Evolutionary conservation across 2,329 filamentous ascomycete genomes (phyloP).

Genomic region (Curvularia hawaiiensis): DNA sequence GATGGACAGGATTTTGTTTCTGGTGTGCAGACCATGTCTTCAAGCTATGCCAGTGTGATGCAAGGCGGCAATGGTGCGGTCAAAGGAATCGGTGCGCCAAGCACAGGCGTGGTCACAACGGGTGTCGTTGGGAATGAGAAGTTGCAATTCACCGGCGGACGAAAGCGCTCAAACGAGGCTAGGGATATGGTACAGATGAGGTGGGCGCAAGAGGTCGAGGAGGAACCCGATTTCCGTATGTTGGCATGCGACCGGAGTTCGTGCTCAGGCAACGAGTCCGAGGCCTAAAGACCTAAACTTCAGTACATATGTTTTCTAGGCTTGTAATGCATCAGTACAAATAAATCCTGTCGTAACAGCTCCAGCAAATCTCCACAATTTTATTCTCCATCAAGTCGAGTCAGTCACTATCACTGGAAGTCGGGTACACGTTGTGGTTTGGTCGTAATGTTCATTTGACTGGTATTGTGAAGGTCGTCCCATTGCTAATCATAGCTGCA

Average conservation of each 20-base stretch:
- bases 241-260: constrained; percentile 34
- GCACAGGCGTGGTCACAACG: constrained; percentile 54
- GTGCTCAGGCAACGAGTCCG: constrained; percentile 20
- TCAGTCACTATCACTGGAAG: constrained; percentile 10
- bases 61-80: constrained; percentile 59
- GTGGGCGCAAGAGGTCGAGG: constrained; percentile 35
- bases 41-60: constrained; percentile 60
- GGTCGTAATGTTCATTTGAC: constrained; percentile 42
- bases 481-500: constrained; percentile 45
- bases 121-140: constrained; percentile 58
- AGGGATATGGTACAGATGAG: constrained; percentile 37
- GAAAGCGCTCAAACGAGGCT: constrained; percentile 28
- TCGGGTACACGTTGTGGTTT: constrained; percentile 14
- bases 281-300: constrained; percentile 1
- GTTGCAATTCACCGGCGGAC: constrained; percentile 46
- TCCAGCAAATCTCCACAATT: not conserved
- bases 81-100: constrained; percentile 51
- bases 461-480: constrained; percentile 42
- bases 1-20: constrained; percentile 60
- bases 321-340: not conserved
- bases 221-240: constrained; percentile 26
- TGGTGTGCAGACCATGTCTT: constrained; percentile 63
- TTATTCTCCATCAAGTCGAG: not conserved
- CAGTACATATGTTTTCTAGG: constrained; percentile 9
- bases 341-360: not conserved